Conservation (phyloP, 2,329 filamentous ascomycete genomes). For the Peltaster fructicola region DNA sequence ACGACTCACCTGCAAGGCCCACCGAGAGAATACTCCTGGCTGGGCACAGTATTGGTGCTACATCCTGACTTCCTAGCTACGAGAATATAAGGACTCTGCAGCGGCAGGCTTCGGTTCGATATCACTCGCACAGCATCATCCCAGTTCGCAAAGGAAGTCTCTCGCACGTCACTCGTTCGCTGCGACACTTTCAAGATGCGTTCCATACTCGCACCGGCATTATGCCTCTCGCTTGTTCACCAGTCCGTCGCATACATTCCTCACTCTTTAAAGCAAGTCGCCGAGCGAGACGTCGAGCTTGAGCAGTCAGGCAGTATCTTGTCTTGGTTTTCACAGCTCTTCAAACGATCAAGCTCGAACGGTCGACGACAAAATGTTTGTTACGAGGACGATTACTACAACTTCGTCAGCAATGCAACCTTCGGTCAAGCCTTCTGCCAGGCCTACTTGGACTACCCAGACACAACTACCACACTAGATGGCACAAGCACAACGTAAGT, state of each 20-base stretch:
- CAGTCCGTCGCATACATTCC: constrained; percentile 12
- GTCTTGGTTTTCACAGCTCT: constrained; percentile 11
- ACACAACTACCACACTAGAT: constrained; percentile 10
- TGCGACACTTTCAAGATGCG: constrained; percentile 11
- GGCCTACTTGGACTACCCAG: constrained; percentile 11
- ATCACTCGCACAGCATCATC: no score
- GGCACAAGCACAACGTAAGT: constrained; percentile 16
- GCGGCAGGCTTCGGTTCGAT: no score
- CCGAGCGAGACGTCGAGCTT: constrained; percentile 6
- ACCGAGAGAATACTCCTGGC: no score
- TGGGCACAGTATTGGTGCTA: no score
- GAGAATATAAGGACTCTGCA: no score
- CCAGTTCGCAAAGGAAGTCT: neutral
- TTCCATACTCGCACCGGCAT: constrained; percentile 11
- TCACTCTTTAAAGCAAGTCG: constrained; percentile 6
- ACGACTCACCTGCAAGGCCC: no score
- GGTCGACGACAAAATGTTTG: constrained; percentile 8
- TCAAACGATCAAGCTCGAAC: constrained; percentile 7
- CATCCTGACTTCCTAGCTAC: no score
- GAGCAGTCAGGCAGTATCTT: constrained; percentile 6
- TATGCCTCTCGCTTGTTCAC: constrained; percentile 13
- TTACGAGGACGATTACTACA: constrained; percentile 11
- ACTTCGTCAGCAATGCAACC: constrained; percentile 9
- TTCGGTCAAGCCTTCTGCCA: constrained; percentile 13
- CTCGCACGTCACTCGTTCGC: constrained; percentile 8